These are phyloP conservation scores for Pleurotus djamor DNA, from an alignment of 768 basidiomycete species.

Conservation along the genomic window DNA sequence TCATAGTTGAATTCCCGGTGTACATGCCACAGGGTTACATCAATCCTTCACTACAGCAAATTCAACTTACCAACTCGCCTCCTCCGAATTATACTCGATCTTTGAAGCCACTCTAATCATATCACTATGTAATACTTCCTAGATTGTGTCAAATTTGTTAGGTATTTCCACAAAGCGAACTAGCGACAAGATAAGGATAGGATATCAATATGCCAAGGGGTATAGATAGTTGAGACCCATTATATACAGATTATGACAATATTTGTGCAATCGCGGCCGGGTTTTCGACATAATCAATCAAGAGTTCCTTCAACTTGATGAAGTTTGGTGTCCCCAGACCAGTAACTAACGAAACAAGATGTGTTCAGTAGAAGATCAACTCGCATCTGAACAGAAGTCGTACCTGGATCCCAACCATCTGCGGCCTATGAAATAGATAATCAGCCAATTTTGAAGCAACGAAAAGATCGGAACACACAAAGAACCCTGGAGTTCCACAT, in stretches of 20 bases:
- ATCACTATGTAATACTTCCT: too few species aligned
- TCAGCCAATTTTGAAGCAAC: background rate
- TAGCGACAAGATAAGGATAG: background rate
- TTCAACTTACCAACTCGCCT: too few species aligned
- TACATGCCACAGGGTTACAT: too few species aligned
- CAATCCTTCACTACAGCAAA: too few species aligned
- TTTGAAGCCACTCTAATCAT: too few species aligned
- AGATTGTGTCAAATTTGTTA: too few species aligned
- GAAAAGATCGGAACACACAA: constrained; percentile 9
- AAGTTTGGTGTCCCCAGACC: constrained; percentile 58
- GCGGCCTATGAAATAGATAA: constrained; percentile 13
- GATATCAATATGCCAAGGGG: background rate
- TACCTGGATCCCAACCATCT: constrained; percentile 20
- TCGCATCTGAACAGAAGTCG: background rate
- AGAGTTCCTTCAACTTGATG: constrained; percentile 37
- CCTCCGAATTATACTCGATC: too few species aligned
- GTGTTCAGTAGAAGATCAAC: background rate
- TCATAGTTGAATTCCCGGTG: too few species aligned
- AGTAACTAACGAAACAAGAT: constrained; percentile 33
- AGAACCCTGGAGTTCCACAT: constrained; percentile 40
- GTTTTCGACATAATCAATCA: constrained; percentile 10
- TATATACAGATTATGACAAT: background rate
- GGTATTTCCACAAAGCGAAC: background rate
- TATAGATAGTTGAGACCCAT: background rate
- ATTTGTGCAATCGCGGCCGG: too few species aligned